These are phyloP conservation scores for Nitzschia sp. DNA, from an alignment of 108 stramenopile species.

Conservation along the genomic window DNA sequence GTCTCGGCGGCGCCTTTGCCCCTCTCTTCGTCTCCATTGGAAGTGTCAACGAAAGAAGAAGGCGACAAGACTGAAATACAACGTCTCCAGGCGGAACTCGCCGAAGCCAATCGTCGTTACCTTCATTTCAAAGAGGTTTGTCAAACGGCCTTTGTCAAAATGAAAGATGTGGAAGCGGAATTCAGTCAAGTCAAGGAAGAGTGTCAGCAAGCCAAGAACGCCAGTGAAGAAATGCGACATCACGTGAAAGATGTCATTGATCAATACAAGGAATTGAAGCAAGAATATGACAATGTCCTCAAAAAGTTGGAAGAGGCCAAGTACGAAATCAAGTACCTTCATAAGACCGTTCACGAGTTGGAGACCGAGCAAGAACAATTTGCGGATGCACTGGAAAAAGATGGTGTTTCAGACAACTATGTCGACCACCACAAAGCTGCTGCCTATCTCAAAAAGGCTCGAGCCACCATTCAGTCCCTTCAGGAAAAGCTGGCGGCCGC, in stretches of 20 bases:
- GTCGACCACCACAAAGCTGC: not conserved
- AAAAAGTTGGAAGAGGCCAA: not conserved
- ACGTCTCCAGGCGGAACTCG: not conserved
- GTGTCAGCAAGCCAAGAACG: not conserved
- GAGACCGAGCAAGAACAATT: not conserved
- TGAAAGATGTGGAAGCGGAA: slow-evolving; percentile 11
- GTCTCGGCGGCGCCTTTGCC: not conserved
- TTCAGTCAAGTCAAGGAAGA: not conserved
- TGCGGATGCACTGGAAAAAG: not conserved
- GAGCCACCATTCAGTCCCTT: not conserved
- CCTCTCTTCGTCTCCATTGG: not conserved
- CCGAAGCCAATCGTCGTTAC: not conserved
- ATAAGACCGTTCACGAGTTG: slow-evolving; percentile 1
- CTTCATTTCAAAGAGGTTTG: slow-evolving; percentile 13
- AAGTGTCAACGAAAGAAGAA: not conserved
- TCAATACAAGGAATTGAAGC: slow-evolving; percentile 22
- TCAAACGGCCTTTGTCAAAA: slow-evolving; percentile 6
- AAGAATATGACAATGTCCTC: not conserved
- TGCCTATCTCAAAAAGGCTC: not conserved
- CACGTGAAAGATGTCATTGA: slow-evolving; percentile 24
- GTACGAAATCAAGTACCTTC: slow-evolving; percentile 3
- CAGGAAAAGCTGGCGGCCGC: not conserved
- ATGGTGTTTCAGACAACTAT: not conserved
- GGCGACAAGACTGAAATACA: not conserved
- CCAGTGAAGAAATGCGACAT: slow-evolving; percentile 1